Evolutionary conservation across 2,329 filamentous ascomycete species (phyloP).

Genomic region (Verticillium klebahnii): DNA sequence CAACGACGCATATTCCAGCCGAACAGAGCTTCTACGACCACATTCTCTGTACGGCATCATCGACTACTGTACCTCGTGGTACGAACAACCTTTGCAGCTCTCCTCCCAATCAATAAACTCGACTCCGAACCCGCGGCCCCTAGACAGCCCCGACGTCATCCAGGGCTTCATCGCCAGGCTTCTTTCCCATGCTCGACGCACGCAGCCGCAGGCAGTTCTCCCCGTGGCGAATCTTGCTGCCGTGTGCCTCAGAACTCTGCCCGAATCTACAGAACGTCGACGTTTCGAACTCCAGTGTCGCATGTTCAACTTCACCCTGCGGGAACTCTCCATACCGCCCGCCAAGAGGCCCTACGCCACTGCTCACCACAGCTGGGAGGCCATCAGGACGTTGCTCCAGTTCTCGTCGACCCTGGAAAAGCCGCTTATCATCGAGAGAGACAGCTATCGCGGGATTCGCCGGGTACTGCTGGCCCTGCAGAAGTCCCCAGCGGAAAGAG

Average conservation of each 20-base stretch:
- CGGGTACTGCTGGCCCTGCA: slow-evolving; percentile 47
- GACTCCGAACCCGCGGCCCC: not conserved
- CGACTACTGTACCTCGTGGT: slow-evolving; percentile 3
- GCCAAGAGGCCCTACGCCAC: slow-evolving; percentile 25
- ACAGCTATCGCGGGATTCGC: slow-evolving; percentile 51
- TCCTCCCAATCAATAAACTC: not conserved
- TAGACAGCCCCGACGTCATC: not conserved
- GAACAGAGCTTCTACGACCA: not conserved
- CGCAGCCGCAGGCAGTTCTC: slow-evolving; percentile 22
- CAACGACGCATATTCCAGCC: not conserved
- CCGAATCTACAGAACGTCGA: slow-evolving; percentile 4
- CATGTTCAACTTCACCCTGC: slow-evolving; percentile 30
- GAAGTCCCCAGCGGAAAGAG: slow-evolving; percentile 47
- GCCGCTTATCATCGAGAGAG: slow-evolving; percentile 44
- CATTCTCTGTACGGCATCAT: slow-evolving; percentile 6
- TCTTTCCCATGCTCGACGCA: slow-evolving; percentile 8
- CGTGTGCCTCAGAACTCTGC: slow-evolving; percentile 19
- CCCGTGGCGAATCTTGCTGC: slow-evolving; percentile 22
- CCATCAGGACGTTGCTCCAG: slow-evolving; percentile 48
- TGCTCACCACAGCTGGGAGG: slow-evolving; percentile 50
- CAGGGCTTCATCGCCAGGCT: not conserved
- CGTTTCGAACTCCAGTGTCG: slow-evolving; percentile 21
- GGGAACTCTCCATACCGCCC: slow-evolving; percentile 25
- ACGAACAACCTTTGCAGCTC: not conserved
- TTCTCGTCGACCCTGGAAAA: slow-evolving; percentile 43